Conservation (phyloP, 176 grass and related monocot genomes). For the Phyllostachys edulis region DNA sequence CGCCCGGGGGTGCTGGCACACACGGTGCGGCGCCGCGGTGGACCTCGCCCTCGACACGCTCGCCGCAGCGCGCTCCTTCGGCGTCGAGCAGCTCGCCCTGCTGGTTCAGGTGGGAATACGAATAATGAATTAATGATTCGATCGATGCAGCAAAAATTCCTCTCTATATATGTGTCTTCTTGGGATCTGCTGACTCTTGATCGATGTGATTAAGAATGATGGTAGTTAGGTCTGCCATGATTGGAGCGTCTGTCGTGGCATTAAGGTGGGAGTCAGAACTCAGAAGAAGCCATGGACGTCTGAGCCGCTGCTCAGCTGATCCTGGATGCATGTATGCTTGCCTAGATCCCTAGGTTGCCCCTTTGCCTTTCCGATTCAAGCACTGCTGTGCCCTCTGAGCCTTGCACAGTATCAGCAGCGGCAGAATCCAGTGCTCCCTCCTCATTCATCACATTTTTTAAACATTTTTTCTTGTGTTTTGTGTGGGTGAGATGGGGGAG, state of each 20-base stretch:
- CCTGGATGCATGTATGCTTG: neutral
- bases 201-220: conserved; percentile 17
- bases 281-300: conserved; percentile 15
- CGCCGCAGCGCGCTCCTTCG: conserved; percentile 53
- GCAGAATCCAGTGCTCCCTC: neutral
- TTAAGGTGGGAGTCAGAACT: conserved; percentile 30
- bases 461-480: neutral
- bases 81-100: conserved; percentile 76
- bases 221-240: conserved; percentile 19
- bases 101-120: conserved; percentile 62
- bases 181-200: conserved; percentile 33
- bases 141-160: neutral
- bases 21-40: conserved; percentile 45
- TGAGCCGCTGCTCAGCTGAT: conserved; percentile 18
- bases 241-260: conserved; percentile 8
- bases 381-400: conserved; percentile 27
- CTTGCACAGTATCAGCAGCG: neutral
- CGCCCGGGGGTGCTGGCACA: conserved; percentile 57
- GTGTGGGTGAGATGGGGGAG: conserved; percentile 33
- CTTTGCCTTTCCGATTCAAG: conserved; percentile 46
- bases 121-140: neutral
- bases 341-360: conserved; percentile 50
- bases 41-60: conserved; percentile 62
- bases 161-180: neutral
- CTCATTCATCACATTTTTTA: conserved; percentile 3